phyloP scores from a whole-genome alignment of 2,329 filamentous ascomycete species.

The Phialophora tarda region DNA sequence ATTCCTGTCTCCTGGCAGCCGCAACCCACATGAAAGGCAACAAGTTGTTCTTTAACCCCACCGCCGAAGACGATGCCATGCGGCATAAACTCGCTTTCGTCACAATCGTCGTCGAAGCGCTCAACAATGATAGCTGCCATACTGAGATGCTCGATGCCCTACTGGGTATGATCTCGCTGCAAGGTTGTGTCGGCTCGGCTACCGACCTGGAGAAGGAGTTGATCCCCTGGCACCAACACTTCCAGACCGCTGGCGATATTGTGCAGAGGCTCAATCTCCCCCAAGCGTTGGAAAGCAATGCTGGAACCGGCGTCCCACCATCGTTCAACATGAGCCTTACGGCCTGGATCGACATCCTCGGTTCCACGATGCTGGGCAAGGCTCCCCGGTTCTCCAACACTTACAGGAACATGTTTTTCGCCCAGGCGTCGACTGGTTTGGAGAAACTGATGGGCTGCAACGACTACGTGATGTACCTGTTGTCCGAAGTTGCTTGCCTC shows the following conservation, averaged over 20 bases:
- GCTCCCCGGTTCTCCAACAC: conserved; percentile 89
- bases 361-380: conserved; percentile 85
- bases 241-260: conserved; percentile 84
- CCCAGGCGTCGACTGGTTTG: conserved; percentile 70
- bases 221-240: conserved; percentile 98
- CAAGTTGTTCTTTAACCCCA: conserved; percentile 45
- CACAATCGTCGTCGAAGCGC: conserved; percentile 79
- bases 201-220: conserved; percentile 78
- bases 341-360: conserved; percentile 96
- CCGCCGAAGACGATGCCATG: conserved; percentile 80
- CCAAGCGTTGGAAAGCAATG: conserved; percentile 63
- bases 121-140: conserved; percentile 80
- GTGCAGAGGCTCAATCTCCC: conserved; percentile 85
- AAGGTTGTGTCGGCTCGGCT: conserved; percentile 84
- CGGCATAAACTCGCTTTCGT: conserved; percentile 89
- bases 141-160: conserved; percentile 89
- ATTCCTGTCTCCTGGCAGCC: conserved; percentile 92
- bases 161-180: conserved; percentile 94
- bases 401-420: conserved; percentile 92
- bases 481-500: conserved; percentile 95
- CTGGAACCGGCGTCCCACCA: conserved; percentile 60
- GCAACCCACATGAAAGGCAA: conserved; percentile 90
- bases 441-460: conserved; percentile 97
- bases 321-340: conserved; percentile 96
- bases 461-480: conserved; percentile 95